Percentiles rank a stretch among this genome's conserved stretches.
phyloP scores from a whole-genome alignment of 2,329 filamentous ascomycete species.

The Endoconidiophora laricicola region DNA sequence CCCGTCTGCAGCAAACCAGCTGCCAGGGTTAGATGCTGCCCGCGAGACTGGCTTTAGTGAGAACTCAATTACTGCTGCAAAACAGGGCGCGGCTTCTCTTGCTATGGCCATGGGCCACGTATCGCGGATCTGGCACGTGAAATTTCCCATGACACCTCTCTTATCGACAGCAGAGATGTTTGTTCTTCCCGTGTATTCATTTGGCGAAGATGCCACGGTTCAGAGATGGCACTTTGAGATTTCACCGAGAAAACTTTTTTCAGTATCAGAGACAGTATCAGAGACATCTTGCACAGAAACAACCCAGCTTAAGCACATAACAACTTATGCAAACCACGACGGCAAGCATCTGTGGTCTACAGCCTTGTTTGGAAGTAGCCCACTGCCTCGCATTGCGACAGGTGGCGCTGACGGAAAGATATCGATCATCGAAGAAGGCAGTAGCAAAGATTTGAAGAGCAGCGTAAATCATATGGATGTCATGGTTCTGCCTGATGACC shows the following conservation, averaged over 20 bases:
- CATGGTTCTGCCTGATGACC: constrained; percentile 4
- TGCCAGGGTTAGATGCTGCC: constrained; percentile 21
- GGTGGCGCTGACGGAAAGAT: constrained; percentile 74
- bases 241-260: not conserved
- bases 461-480: constrained; percentile 10
- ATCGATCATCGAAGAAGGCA: constrained; percentile 25
- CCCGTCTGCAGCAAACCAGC: constrained; percentile 18
- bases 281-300: not conserved
- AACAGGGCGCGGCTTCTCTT: constrained; percentile 25
- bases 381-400: constrained; percentile 38
- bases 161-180: constrained; percentile 12
- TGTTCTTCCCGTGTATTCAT: constrained; percentile 47
- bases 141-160: constrained; percentile 34
- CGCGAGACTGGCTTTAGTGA: constrained; percentile 47
- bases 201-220: constrained; percentile 69
- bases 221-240: constrained; percentile 51
- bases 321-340: constrained; percentile 47
- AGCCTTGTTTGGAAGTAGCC: constrained; percentile 24
- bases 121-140: constrained; percentile 79
- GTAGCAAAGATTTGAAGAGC: not conserved
- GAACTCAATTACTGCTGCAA: constrained; percentile 14
- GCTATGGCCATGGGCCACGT: constrained; percentile 70
- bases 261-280: too few relatives aligned
- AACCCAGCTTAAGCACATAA: constrained; percentile 30
- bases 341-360: constrained; percentile 89